Base-by-base conservation (phyloP, 805 yeast species). In the Komagataella kurtzmanii region DNA sequence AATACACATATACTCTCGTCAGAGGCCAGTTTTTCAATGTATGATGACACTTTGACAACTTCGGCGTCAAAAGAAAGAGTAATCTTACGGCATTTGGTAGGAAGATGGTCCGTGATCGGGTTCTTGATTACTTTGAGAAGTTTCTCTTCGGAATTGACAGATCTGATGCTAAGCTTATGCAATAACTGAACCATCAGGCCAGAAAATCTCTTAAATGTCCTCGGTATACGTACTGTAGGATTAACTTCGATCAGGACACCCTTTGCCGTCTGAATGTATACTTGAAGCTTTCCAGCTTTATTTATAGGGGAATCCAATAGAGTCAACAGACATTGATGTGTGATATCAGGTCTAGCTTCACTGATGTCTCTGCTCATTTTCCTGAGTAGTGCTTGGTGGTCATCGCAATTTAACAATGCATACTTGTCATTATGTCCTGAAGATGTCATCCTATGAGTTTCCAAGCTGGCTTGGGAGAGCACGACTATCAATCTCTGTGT, bases 301-400 rank as follows among this genome's bases (percentile, higher is more conserved):
- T 93, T 93, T 61, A 93, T 85, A 46, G 99, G 99, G n/a, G 97
- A 88, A 67, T 93, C 99, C 60, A 93, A 74, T 57, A 93, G 74
- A 3, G 99, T 91, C 67, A 93, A 75, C 46, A 93, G 78, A 74
- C 99, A 93, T 70, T 91, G 99, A 65, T 93, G 99, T 47, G 99
- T 93, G 61, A 93, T 93, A 67, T 93, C 99, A n/a, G 99, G 99
- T 67, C 99, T 81, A 6, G 97, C 98, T 64, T 93, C 99, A 49
- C 96, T 88, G 56, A 93, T 91, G 64, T 93, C 98, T 64, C 98
- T 80, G 51, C 95, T 96, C 95, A 91, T 88, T 65, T 89, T 91
- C 66, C 91, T 85, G 61, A 93, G 73, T 50, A 91, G 73, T 14
- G 97, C 97, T 71, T 93, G 99, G 66, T 93, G 99, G 65, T 93